Base-by-base conservation (phyloP, 306 rosid genomes). In the Gynostemma pentaphyllum region DNA sequence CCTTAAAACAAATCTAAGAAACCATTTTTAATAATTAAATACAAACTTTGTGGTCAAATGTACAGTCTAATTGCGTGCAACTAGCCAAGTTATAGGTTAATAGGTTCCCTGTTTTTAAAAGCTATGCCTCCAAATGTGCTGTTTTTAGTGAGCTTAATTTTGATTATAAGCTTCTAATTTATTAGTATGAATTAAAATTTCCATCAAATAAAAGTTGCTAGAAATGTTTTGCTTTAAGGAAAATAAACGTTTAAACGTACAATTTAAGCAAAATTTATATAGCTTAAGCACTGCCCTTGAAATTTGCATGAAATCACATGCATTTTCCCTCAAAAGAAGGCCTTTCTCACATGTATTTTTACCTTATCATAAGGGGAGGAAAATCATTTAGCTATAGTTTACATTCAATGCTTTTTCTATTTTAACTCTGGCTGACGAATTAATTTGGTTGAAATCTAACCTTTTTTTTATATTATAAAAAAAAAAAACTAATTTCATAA, bases 221-320 rank as follows among this genome's bases (percentile, higher is more conserved):
- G 9, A 52, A 10, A 36, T 36, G 64, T 57, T n/a, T 36, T 57
- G 21, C 48, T 39, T 60, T 22, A 40, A 12, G 48, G 39, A 19
- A 60, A 37, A 12, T 39, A 60, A 60, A 37, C 22, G 48, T 37
- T 39, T 6, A 39, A 60, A 37, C 66, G 18, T 60, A 22, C 0
- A 22, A 22, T 37, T 34, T 21, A 59, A 59, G 64, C 47, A 36
- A 56, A n/a, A 40, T 15, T 10, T 5, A 36, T 18, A 29, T 16
- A 32, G 16, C 2, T 32, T 8, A 39, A 60, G 66, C 22, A 22
- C 13, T 13, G 30, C 45, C 42, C 46, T 57, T 39, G 48, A 60
- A 60, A 39, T 22, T 39, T 60, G 66, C 66, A 60, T 40, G 32
- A 60, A 60, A 23, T 60, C 66, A 60, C 66, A 60, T 60, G 66